Evolutionary conservation across 352 stramenopile species (phyloP), one percentile per base, ranked within the genome.

Genomic region (Lagenidium sp.): DNA sequence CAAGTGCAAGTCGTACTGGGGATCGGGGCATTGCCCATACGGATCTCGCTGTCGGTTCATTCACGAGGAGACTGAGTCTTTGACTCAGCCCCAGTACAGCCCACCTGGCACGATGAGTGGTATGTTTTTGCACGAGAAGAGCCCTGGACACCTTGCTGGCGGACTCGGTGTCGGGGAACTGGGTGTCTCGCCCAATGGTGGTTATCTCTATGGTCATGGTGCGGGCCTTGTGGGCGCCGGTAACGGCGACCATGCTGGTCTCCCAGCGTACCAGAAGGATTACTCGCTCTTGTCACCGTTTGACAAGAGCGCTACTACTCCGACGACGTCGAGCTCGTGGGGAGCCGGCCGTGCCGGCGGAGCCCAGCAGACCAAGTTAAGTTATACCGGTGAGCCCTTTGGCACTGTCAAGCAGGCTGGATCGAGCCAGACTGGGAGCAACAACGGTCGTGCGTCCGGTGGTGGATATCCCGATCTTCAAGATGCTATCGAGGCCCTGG

Each of bases 1-100:
- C 47, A 91, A 91, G 59, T 95, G 81, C 75, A 94, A 95, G 71
- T 89, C 78, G 26, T 95, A 94, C 60, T 84, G 80, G 70, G 73
- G 78, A n/a, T 93, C 82, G 13, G 82, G 82, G 20, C 74, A 89
- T 57, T 95, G 82, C 44, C 80, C 70, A 12, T 95, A 95, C 60
- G 82, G 82, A 32, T 81, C 60, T 30, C 78, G 82, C 52, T 95
- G 82, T 54, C 71, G 82, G 41, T 95, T 94, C 50, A 94, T 95
- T 44, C 82, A 95, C 54, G 77, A 92, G 45, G 78, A 90, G 48
- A 47, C 68, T 2, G 77, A 89, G 52, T 69, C 64, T 20, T 79
- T 79, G 44, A 48, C 51, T 19, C 58, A 68, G 49, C 64, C 74
- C 28, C 70, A 74, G 51, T 84, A 74, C 47, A 76, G 61, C 11